phyloP scores from a whole-genome alignment of 2,329 filamentous ascomycete species.

The Fusarium duplospermum region DNA sequence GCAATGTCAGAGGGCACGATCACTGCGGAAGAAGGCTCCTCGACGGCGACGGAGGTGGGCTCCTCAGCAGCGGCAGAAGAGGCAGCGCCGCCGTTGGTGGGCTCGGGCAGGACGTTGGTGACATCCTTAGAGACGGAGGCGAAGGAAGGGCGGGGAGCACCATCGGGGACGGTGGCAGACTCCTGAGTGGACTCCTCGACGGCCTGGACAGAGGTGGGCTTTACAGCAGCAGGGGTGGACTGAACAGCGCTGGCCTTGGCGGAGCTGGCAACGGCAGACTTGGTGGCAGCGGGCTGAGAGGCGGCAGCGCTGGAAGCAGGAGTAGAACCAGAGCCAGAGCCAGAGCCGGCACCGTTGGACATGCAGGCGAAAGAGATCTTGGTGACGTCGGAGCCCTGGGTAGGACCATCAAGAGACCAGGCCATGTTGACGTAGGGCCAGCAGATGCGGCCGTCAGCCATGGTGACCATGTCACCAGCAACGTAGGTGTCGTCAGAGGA shows the following conservation, averaged over 20 bases:
- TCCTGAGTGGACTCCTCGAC: conserved; percentile 21
- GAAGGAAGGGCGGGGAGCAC: conserved; percentile 37
- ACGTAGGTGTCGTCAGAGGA: conserved; percentile 66
- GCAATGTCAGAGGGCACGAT: conserved; percentile 8
- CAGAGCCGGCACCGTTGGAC: conserved; percentile 28
- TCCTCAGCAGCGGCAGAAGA: conserved; percentile 14
- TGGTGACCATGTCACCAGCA: conserved; percentile 71
- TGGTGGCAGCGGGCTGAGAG: conserved; percentile 19
- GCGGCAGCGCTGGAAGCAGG: conserved; percentile 8
- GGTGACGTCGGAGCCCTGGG: conserved; percentile 42
- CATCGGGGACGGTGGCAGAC: conserved; percentile 12
- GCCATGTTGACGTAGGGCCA: conserved; percentile 70
- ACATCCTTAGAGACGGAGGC: conserved; percentile 22
- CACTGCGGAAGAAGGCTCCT: conserved; percentile 19
- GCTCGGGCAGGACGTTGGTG: conserved; percentile 25
- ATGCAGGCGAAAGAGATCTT: conserved; percentile 67
- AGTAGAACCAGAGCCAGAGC: background rate
- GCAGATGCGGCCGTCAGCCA: conserved; percentile 68
- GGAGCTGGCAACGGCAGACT: conserved; percentile 9
- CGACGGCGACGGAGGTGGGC: conserved; percentile 9
- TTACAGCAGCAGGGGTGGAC: conserved; percentile 11
- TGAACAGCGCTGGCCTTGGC: conserved; percentile 14
- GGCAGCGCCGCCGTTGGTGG: conserved; percentile 1
- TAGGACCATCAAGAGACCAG: conserved; percentile 53
- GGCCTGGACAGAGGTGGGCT: conserved; percentile 15